These are phyloP conservation scores for Dacryopinax spathularia DNA, from an alignment of 768 basidiomycete species.

Conservation along the genomic window DNA sequence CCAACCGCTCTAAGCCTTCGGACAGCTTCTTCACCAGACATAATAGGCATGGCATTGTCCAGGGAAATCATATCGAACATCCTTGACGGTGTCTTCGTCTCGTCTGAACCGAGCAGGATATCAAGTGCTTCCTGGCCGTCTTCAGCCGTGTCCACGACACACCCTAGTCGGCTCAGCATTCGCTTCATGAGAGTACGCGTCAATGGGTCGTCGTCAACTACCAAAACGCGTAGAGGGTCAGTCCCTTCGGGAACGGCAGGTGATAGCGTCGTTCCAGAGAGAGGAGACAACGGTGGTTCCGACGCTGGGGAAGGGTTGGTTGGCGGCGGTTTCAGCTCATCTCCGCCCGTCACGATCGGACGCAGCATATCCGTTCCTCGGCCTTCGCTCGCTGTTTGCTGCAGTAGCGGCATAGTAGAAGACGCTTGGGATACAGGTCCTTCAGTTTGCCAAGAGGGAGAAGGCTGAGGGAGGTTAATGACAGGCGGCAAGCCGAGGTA, in stretches of 20 bases:
- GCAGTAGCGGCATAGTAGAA: not conserved
- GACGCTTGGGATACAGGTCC: not conserved
- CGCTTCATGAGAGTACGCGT: constrained; percentile 18
- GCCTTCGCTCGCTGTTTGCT: not conserved
- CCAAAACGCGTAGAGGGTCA: not conserved
- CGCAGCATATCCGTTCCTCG: constrained; percentile 9
- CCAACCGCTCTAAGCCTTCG: constrained; percentile 14
- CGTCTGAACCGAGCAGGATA: constrained; percentile 12
- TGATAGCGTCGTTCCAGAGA: not conserved
- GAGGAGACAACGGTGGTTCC: not conserved
- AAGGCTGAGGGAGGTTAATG: no score
- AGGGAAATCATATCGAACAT: constrained; percentile 20
- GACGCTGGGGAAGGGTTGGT: not conserved
- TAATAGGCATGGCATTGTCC: constrained; percentile 19
- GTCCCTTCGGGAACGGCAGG: constrained; percentile 15
- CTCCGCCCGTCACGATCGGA: not conserved
- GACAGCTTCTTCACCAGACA: constrained; percentile 19
- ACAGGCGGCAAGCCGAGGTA: not conserved
- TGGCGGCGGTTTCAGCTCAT: not conserved
- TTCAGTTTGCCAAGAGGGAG: not conserved
- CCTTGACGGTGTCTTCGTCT: constrained; percentile 5
- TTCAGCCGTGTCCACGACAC: constrained; percentile 17
- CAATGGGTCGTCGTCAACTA: constrained; percentile 13
- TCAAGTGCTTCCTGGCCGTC: constrained; percentile 18
- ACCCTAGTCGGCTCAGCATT: constrained; percentile 19